Evolutionary conservation across 2,329 filamentous ascomycete species (phyloP).

Genomic region (Amylocarpus encephaloides): DNA sequence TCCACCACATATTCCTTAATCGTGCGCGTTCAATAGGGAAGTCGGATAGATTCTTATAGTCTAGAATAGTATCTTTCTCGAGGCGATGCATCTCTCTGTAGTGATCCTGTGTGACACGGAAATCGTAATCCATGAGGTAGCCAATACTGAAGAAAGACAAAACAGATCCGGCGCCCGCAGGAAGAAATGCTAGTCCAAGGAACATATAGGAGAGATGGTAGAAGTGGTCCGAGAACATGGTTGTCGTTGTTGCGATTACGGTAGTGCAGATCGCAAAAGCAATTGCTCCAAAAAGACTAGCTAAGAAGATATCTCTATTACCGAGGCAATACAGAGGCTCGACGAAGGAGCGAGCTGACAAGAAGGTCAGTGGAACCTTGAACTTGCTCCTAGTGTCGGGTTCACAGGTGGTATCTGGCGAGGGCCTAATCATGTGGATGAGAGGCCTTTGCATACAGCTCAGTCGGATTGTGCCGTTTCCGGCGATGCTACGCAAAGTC

Average conservation of each 20-base stretch:
- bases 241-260: conserved; percentile 39
- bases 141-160: conserved; percentile 41
- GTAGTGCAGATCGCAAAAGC: conserved; percentile 42
- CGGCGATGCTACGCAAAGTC: conserved; percentile 22
- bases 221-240: conserved; percentile 30
- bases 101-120: conserved; percentile 39
- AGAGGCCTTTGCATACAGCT: conserved; percentile 35
- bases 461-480: conserved; percentile 25
- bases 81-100: conserved; percentile 40
- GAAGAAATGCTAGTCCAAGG: conserved; percentile 22
- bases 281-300: conserved; percentile 36
- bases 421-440: conserved; percentile 3
- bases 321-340: conserved; percentile 8
- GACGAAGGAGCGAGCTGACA: conserved; percentile 27
- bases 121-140: conserved; percentile 58
- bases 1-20: conserved; percentile 11
- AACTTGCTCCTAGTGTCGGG: conserved; percentile 20
- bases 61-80: conserved; percentile 5
- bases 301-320: conserved; percentile 5
- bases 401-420: conserved; percentile 1
- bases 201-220: conserved; percentile 2
- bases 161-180: conserved; percentile 41
- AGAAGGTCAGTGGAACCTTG: conserved; percentile 33
- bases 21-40: conserved; percentile 16
- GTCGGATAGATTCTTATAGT: conserved; percentile 21